Evolutionary conservation across 2,329 filamentous ascomycete species (phyloP).

Genomic region (Knufia petricola): DNA sequence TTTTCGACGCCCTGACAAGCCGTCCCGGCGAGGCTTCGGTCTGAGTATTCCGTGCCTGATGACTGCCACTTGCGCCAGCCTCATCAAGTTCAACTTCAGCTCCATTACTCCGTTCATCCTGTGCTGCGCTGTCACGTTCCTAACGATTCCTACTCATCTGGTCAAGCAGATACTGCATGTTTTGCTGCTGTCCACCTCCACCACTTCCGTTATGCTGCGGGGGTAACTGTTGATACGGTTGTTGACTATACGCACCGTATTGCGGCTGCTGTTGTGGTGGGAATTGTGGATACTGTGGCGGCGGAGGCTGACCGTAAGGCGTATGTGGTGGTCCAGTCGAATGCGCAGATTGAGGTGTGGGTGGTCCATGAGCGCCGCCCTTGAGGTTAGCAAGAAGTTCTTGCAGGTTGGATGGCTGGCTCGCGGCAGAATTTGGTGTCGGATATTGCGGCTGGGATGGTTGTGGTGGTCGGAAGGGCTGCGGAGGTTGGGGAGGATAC

Average conservation of each 20-base stretch:
- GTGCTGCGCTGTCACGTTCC: not conserved
- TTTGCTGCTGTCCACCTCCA: too few relatives aligned
- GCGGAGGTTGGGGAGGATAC: slow-evolving; percentile 11
- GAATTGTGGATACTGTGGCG: slow-evolving; percentile 12
- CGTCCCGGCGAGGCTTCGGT: not conserved
- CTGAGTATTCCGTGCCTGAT: too few relatives aligned
- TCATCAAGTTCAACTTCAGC: too few relatives aligned
- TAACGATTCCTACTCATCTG: slow-evolving; percentile 31
- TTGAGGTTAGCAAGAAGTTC: slow-evolving; percentile 22
- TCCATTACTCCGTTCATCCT: too few relatives aligned
- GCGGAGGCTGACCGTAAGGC: slow-evolving; percentile 22
- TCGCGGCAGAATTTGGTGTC: not conserved
- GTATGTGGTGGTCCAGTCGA: slow-evolving; percentile 23
- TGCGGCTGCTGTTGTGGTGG: slow-evolving; percentile 20
- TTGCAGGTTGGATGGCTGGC: slow-evolving; percentile 18
- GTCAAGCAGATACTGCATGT: slow-evolving; percentile 41
- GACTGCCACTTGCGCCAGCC: too few relatives aligned
- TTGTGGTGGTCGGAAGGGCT: slow-evolving; percentile 12
- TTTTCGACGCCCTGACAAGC: not conserved
- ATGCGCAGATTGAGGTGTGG: slow-evolving; percentile 12
- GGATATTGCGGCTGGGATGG: slow-evolving; percentile 11
- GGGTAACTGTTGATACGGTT: slow-evolving; percentile 11
- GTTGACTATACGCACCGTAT: slow-evolving; percentile 23
- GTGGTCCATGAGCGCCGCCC: not conserved
- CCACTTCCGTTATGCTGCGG: slow-evolving; percentile 27